phyloP scores from a whole-genome alignment of 1,284 basidiomycete genomes.

The Puccinia novopanici region DNA sequence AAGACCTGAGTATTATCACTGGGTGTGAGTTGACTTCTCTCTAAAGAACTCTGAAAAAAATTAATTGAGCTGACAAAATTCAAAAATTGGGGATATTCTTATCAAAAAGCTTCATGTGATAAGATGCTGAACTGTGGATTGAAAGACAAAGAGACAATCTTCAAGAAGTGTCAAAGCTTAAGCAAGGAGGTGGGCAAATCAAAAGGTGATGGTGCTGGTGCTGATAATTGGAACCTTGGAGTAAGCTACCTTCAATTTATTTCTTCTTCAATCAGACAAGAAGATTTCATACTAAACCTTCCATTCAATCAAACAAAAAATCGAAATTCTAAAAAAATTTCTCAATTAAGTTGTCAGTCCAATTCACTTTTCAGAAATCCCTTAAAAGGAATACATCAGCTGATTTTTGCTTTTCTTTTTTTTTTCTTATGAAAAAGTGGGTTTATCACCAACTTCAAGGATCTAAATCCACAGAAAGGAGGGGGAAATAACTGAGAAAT shows the following conservation, averaged over 20 bases:
- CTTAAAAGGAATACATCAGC: no score
- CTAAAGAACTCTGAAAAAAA: not conserved
- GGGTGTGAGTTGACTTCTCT: not conserved
- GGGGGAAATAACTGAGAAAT: no score
- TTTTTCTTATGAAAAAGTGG: no score
- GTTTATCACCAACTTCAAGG: no score
- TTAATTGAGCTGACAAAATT: not conserved
- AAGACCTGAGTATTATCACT: slow-evolving; percentile 29
- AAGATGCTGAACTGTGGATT: slow-evolving; percentile 21
- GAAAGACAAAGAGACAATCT: not conserved
- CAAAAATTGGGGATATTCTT: not conserved
- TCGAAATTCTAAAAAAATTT: no score
- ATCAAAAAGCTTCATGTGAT: slow-evolving; percentile 31
- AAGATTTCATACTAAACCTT: no score
- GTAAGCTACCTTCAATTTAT: slow-evolving; percentile 9
- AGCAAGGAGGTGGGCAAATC: not conserved
- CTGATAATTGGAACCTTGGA: slow-evolving; percentile 37
- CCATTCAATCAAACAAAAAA: no score
- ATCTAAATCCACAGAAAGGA: no score
- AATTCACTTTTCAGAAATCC: no score
- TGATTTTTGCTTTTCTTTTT: no score
- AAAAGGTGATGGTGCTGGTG: slow-evolving; percentile 20
- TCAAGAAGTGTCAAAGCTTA: slow-evolving; percentile 4
- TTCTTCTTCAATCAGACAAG: no score
- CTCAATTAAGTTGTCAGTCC: no score